phyloP scores from a whole-genome alignment of 73 alveolate species.

The Durusdinium trenchii region DNA sequence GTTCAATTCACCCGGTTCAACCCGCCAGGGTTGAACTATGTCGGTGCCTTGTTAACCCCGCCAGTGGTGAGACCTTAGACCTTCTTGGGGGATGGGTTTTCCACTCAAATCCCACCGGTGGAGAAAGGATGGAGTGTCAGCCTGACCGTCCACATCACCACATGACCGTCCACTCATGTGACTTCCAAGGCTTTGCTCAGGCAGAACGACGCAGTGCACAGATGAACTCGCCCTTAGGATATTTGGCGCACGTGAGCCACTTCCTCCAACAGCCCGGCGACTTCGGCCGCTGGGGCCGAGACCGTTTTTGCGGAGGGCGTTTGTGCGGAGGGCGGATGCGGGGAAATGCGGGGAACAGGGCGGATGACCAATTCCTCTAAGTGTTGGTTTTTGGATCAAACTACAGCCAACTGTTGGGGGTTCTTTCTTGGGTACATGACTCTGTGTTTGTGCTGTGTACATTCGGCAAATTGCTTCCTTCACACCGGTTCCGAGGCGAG shows the following conservation, averaged over 20 bases:
- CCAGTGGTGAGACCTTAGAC: no score
- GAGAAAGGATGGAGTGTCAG: no score
- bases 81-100: no score
- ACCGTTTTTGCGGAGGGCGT: not conserved
- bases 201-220: not conserved
- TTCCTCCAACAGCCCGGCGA: slow-evolving; percentile 65
- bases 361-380: not conserved
- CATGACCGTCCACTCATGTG: no score
- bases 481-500: not conserved
- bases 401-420: not conserved
- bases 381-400: not conserved
- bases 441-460: no score
- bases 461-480: not conserved
- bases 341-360: not conserved
- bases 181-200: slow-evolving; percentile 56
- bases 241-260: slow-evolving; percentile 62
- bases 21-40: no score
- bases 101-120: no score
- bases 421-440: not conserved
- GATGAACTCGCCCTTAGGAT: slow-evolving; percentile 64
- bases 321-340: not conserved
- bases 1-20: no score
- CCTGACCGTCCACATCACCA: no score
- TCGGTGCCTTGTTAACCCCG: no score
- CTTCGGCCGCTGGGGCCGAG: slow-evolving; percentile 22